Evolutionary conservation across 2,329 filamentous ascomycete species (phyloP), one percentile per base, ranked within the genome.

Genomic region (Penicillium griseofulvum): DNA sequence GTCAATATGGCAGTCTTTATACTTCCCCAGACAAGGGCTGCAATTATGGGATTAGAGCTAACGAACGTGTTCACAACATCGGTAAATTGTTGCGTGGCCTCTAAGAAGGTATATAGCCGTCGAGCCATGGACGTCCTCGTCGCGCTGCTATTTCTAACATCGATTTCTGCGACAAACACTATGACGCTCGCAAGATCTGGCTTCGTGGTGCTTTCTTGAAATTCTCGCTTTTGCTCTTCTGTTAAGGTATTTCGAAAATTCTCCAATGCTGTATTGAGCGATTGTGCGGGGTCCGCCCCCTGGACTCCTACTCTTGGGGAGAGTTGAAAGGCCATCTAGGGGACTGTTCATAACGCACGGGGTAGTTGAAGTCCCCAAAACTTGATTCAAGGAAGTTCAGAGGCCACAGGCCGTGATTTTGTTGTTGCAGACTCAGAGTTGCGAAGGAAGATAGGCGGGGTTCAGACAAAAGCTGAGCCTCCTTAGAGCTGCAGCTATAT

Each of bases 31-130:
- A 55, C 33, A 5, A 58, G 31, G 5, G 56, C 56, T 1, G 56
- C 53, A 12, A 53, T 36, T 33, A 22, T 17, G 5, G 54, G 54
- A 34, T 56, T 59, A 7, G 55, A 62, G 37, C 60, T 62, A 14
- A 66, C 48, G 8, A 65, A 61, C 2, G 64, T 61, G 41, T 63
- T 56, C 17, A 64, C 57, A 11, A 60, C 53, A 5, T 46, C 51
- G 24, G 45, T 53, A 34, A 66, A 65, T 39, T 65, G 61, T 14
- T 63, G 63, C 4, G 57, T 58, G 22, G 55, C 45, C 26, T 61
- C 50, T 36, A 65, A 49, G 17, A 66, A 62, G 26, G 49, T 60
- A 31, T 54, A 62, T 38, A 66, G 29, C 19, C 63, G 58, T 11
- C 61, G 56, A 10, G 56, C 63, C 22, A 65, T 47, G 37, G 61